These are phyloP conservation scores for Triangularia verruculosa DNA, from an alignment of 2,329 filamentous ascomycete species.

Conservation along the genomic window DNA sequence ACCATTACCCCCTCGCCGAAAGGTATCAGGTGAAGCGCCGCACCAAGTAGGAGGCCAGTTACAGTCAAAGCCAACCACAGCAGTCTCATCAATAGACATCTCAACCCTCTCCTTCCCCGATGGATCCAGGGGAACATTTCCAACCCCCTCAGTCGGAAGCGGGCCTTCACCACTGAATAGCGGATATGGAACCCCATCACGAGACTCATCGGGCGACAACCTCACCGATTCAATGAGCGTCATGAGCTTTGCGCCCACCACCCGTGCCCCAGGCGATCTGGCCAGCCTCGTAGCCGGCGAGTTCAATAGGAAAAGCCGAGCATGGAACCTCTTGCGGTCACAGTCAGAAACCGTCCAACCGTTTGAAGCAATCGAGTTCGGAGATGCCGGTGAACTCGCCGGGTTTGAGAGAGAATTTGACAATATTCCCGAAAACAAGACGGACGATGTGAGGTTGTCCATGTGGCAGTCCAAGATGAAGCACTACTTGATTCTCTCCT, in stretches of 20 bases:
- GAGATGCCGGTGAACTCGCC: conserved; percentile 52
- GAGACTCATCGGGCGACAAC: conserved; percentile 39
- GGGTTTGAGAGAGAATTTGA: conserved; percentile 79
- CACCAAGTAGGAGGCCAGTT: conserved; percentile 31
- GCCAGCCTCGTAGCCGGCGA: conserved; percentile 79
- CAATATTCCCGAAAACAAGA: conserved; percentile 53
- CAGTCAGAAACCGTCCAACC: conserved; percentile 59
- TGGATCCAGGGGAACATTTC: conserved; percentile 63
- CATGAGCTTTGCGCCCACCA: conserved; percentile 62
- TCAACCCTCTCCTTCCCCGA: conserved; percentile 73
- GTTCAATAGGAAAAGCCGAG: conserved; percentile 61
- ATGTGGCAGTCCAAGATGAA: conserved; percentile 92
- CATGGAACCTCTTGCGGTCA: conserved; percentile 64
- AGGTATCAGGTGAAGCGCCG: conserved; percentile 34
- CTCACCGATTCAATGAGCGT: conserved; percentile 64
- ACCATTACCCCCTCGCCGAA: conserved; percentile 30
- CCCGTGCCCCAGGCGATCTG: conserved; percentile 63
- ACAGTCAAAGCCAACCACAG: conserved; percentile 74
- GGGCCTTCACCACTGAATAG: conserved; percentile 39
- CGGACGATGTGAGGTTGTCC: conserved; percentile 59
- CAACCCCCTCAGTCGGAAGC: conserved; percentile 37
- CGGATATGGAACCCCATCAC: conserved; percentile 40
- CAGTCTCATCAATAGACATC: conserved; percentile 76
- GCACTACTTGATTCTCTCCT: conserved; percentile 94
- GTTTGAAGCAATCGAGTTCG: conserved; percentile 53